A percentile compares a stretch with the other conserved stretches of the same genome.
phyloP scores from a whole-genome alignment of 176 grass and related monocot species.

The Cenchrus purpureus region DNA sequence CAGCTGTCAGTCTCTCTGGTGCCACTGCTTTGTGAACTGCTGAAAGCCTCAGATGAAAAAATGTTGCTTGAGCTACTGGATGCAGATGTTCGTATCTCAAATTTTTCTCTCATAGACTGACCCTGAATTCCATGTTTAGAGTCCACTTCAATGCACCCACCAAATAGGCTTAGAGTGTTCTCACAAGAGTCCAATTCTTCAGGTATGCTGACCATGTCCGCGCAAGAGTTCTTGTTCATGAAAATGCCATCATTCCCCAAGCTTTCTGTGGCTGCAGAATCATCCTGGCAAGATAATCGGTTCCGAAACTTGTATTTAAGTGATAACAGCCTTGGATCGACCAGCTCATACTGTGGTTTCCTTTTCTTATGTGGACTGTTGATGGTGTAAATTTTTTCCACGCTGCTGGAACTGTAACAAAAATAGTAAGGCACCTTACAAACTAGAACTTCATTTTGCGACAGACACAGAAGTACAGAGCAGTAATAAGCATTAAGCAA shows the following conservation, averaged over 20 bases:
- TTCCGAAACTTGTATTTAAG: constrained; percentile 69
- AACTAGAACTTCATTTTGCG: constrained; percentile 15
- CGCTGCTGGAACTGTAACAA: constrained; percentile 44
- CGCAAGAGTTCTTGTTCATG: constrained; percentile 30
- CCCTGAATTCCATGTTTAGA: constrained; percentile 46
- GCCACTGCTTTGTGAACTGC: constrained; percentile 45
- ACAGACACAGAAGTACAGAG: neutral
- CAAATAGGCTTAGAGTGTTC: constrained; percentile 50
- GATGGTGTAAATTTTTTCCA: constrained; percentile 33
- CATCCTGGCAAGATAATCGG: constrained; percentile 37
- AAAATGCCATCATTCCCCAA: constrained; percentile 40
- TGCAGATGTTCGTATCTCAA: constrained; percentile 33
- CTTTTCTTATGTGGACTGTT: constrained; percentile 64
- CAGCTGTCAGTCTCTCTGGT: constrained; percentile 45
- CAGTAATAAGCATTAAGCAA: constrained; percentile 3
- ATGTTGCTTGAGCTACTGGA: constrained; percentile 62
- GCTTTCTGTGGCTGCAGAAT: constrained; percentile 45
- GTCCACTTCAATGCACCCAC: constrained; percentile 56
- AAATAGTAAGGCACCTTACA: constrained; percentile 22
- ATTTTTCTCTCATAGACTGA: constrained; percentile 37
- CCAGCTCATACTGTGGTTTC: constrained; percentile 59
- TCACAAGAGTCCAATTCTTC: constrained; percentile 54
- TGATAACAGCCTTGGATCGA: constrained; percentile 46
- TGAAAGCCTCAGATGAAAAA: constrained; percentile 42
- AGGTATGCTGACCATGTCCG: constrained; percentile 33